Evolutionary conservation across 257 asterid species (phyloP).

Genomic region (Primulina tabacum): DNA sequence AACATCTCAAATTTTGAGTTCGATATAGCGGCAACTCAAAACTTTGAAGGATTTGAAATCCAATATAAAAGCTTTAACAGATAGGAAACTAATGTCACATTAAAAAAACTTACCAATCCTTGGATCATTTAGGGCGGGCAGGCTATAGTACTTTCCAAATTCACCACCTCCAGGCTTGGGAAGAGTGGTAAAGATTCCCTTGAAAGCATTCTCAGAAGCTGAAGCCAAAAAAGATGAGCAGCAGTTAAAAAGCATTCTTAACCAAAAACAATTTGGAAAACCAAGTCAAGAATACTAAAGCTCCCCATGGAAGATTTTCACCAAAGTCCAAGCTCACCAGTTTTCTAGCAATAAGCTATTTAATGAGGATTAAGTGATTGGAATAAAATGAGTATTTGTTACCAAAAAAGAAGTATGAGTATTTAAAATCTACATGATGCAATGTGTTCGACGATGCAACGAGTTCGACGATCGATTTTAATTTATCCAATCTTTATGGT

Average conservation of each 20-base stretch:
- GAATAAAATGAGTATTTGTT: background rate
- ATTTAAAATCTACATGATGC: too few relatives aligned
- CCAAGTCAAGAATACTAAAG: background rate
- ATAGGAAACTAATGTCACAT: background rate
- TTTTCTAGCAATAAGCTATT: background rate
- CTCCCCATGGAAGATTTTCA: constrained; percentile 5
- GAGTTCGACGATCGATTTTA: background rate
- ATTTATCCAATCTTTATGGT: background rate
- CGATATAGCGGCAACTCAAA: background rate
- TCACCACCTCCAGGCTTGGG: constrained; percentile 96
- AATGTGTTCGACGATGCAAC: background rate
- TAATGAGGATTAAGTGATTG: background rate
- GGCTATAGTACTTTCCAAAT: constrained; percentile 86
- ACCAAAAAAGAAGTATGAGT: background rate
- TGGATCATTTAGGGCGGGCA: constrained; percentile 83
- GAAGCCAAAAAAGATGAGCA: constrained; percentile 28
- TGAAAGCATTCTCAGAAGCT: constrained; percentile 81
- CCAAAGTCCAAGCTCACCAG: background rate
- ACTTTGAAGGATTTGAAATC: constrained; percentile 1
- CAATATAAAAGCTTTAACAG: background rate
- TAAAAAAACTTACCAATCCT: constrained; percentile 60
- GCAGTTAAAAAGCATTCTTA: constrained; percentile 9
- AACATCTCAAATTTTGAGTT: background rate
- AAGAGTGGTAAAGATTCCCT: constrained; percentile 67
- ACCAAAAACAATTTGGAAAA: background rate